Base-by-base conservation (phyloP, 352 stramenopile genomes). In the Phytophthora sojae region DNA sequence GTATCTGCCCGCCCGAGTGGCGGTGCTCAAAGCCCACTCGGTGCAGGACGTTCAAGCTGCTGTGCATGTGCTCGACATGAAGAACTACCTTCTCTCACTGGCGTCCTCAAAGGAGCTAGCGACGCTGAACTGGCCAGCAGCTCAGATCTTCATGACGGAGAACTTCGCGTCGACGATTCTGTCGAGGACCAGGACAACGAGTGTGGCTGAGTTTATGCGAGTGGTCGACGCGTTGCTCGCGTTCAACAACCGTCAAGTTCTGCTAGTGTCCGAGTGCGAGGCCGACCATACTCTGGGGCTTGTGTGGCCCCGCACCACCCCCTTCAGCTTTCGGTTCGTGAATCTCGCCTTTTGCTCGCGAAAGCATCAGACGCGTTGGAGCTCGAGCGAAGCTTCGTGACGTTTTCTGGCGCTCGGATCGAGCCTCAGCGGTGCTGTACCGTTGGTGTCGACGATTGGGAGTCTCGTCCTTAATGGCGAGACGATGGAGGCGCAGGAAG, bases 81-180 rank as follows among this genome's bases (percentile, higher is more conserved):
- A 45, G 32, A 56, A 26, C 2, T 67, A 51, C 15, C 37, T 63
- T 4, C 42, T 14, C 23, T 12, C 25, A 6, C 1, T 37, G 6
- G 9, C 42, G 9, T 42, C 35, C 1, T 49, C 49, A 2, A 61
- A 50, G 6, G 19, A 57, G 4, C 35, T 86, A 5, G 23, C 19
- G 6, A 47, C 61, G 37, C 61, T 85, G 26, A 23, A 45, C 4
- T 88, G 77, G 80, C 4, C 23, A 11, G 11, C 12, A 9, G 52
- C 71, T 11, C 56, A 67, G 1, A 17, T 87, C 2, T 80, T 73
- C 23, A 75, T 66, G 25, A 81, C 79, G 3, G 42, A 29, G 12
- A 89, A 85, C 57, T 87, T 86, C 54, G 80, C 73, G 17, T 70
- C 35, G 39, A 75, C 71, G 0, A 55, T 76, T 8, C 9, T 72